Evolutionary conservation across 2,329 filamentous ascomycete genomes (phyloP), one percentile per base, ranked within the genome.

Genomic region (Mycosphaerelloides madeirae): DNA sequence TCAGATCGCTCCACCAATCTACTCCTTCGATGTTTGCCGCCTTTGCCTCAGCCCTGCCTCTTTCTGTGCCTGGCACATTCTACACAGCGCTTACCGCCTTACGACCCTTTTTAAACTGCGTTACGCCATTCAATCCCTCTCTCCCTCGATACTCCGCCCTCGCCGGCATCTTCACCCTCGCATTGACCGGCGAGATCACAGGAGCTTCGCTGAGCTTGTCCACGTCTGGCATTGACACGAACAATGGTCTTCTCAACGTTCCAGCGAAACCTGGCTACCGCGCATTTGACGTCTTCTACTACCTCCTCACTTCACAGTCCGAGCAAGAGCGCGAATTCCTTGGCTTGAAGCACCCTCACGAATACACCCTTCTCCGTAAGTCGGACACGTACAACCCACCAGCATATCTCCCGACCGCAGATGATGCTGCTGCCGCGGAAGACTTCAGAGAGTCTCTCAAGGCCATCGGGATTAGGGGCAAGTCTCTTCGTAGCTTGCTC

Each of bases 211-310:
- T 97, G 39, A 82, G 88, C 19, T 71, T 98, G 6, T 91, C 91
- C 0, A 85, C 88, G 31, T 85, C 87, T 3, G 93, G 93, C 14
- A 85, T 98, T 48, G 87, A 98, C 63, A 93, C 89, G 0, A 70
- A 76, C 15, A 81, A 81, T 50, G 93, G 91, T 32, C 74, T 98
- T 9, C 73, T 96, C 13, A 81, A 85, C 44, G 80, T 98, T 13
- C 87, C 93, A 0, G 68, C 81, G 0, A 82, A 95, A 61, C 62
- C 81, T 6, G 93, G 93, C 11, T 88, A 88, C 66, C 83, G 93
- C 51, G 93, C 91, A 3, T 98, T 98, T 57, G 91, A 98, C 62
- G 93, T 95, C 38, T 97, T 98, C 63, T 97, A 98, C 70, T 97
- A 96, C 60, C 80, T 98, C 1, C 76, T 97, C 32, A 94, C 90